phyloP scores from a whole-genome alignment of 768 basidiomycete species.

The Clitopilus hobsonii region DNA sequence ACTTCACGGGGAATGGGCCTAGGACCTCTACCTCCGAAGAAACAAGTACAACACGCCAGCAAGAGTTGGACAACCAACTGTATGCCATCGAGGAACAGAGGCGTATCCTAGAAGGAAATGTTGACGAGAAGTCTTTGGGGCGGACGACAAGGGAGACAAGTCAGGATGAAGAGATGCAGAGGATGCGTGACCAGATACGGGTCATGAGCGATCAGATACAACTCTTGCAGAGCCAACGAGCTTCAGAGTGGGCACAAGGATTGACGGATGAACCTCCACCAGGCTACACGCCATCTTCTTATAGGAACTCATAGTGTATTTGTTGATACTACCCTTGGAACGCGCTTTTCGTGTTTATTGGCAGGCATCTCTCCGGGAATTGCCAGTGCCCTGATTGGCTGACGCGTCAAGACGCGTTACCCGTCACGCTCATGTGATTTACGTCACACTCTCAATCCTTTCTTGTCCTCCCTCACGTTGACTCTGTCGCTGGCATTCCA shows the following conservation, averaged over 20 bases:
- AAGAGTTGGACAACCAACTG: conserved; percentile 6
- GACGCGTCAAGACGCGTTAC: neutral
- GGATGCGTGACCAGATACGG: conserved; percentile 9
- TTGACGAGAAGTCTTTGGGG: neutral
- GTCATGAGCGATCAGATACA: conserved; percentile 11
- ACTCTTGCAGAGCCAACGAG: conserved; percentile 8
- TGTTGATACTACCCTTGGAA: neutral
- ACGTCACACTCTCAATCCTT: neutral
- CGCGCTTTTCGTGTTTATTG: neutral
- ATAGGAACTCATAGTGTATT: neutral
- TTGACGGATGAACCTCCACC: conserved; percentile 14
- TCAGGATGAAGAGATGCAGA: conserved; percentile 1
- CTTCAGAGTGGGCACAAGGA: conserved; percentile 8
- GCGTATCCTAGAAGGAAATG: neutral
- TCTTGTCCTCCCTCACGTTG: neutral
- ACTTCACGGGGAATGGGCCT: neutral
- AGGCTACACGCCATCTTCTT: conserved; percentile 7
- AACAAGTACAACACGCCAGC: conserved; percentile 1
- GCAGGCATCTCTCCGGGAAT: no score
- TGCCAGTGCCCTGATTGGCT: neutral
- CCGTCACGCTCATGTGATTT: conserved; percentile 6
- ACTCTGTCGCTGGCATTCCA: neutral
- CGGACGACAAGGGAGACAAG: neutral
- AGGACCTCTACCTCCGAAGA: neutral
- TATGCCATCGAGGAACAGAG: conserved; percentile 4